Base-by-base conservation (phyloP, 192 early-diverging fungal species). In the Piromyces sp. region DNA sequence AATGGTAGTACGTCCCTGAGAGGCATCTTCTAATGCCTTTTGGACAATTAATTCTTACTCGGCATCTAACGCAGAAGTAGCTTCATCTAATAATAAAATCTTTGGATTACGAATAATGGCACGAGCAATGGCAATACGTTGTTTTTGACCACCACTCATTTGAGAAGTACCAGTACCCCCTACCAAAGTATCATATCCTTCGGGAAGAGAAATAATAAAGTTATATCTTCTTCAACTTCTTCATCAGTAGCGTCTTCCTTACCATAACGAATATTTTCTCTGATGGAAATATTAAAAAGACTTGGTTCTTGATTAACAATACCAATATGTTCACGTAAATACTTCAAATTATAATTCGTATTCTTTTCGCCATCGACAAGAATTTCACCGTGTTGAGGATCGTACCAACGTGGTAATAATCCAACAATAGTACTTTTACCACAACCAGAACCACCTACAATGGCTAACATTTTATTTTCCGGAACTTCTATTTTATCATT, bases 231-330 rank as follows among this genome's bases (percentile, higher is more conserved):
- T 37, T 90, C 81, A 13, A 90, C 87, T 28, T 79, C 79, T 31
- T 81, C 79, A 38, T 87, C 84, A 14, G 85, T 82, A 19, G 89
- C 88, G 40, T 94, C 95, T 86, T 92, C 81, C 1, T 86, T 80
- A 12, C 89, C 89, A 68, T 86, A 91, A 13, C 90, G 80, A 42
- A 99, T 88, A 87, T 99, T 99, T 84, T 96, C 90, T 82, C 89
- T 88, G 82, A 99, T 94, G 80, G 91, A 87, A 33, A 81, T 85
- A 30, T 92, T 93, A 84, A 97, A 97, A 58, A 99, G 89, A 51
- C 96, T 91, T 3, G 97, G 97, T 85, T 96, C 96, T 89, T 96
- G 96, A 80, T 89, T 89, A 81, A 98, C 96, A 30, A 97, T 89
- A 40, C 95, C 96, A 80, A 98, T 94, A 79, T 94, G 92, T 81